Evolutionary conservation across 2,329 filamentous ascomycete species (phyloP), one percentile per base, ranked within the genome.

Genomic region (Ophiostoma ips): DNA sequence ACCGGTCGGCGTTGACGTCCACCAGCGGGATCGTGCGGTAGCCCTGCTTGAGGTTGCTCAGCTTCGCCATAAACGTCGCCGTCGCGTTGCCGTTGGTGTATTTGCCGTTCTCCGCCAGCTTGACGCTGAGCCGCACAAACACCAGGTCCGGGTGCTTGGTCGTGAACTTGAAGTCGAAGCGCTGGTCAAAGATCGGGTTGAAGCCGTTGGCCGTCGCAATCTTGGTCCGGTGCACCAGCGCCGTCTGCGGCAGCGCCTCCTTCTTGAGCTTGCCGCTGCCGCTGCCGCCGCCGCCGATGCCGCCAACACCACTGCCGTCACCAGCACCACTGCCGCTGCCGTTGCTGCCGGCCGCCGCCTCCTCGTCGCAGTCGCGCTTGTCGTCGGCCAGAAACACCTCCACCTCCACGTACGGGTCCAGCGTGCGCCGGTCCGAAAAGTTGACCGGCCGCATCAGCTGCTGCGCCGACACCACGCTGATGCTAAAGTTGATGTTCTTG

Each of bases 371-470:
- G 67, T 95, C 88, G 59, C 83, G 79, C 68, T 92, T 90, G 68
- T 95, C 90, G 64, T 95, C 92, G 37, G 90, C 86, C 59, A 89
- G 84, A 63, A 94, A 92, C 61, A 96, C 83, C 65, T 98, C 90
- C 30, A 96, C 84, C 66, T 96, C 89, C 51, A 96, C 79, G 60
- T 94, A 96, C 0, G 92, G 89, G 61, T 95, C 89, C 66, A 96
- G 81, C 52, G 78, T 82, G 54, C 84, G 77, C 47, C 59, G 61
- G 16, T 64, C 63, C 6, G 58, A 58, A 18, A 65, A 69, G 57
- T 83, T 83, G 43, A 76, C 71, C n/a, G 81, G 76, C 55, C 89
- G 81, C 64, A 94, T 94, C 51, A 98, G 77, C 63, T 95, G 88
- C 65, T 96, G 90, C 7, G 90, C 92, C 15, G 92, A 96, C 59